These are phyloP conservation scores for Pichia occidentalis DNA, from an alignment of 805 yeast species.

Conservation along the genomic window DNA sequence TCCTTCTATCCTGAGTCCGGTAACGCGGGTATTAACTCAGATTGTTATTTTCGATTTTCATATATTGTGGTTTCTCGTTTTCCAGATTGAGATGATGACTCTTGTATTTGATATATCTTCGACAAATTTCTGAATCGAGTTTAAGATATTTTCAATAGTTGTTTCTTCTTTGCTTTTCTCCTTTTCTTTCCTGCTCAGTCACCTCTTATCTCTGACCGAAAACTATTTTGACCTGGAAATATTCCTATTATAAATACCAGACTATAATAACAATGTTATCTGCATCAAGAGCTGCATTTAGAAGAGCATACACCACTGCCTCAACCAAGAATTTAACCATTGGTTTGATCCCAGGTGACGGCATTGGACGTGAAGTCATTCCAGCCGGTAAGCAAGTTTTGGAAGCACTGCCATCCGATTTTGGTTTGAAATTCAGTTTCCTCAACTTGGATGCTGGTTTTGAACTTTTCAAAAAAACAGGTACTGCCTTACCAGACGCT, in stretches of 20 bases:
- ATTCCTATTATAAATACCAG: too few relatives aligned
- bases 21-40: too few relatives aligned
- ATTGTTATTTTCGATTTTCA: too few relatives aligned
- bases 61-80: too few relatives aligned
- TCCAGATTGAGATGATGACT: too few relatives aligned
- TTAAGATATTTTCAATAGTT: too few relatives aligned
- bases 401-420: conserved; percentile 72
- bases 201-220: too few relatives aligned
- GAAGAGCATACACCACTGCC: conserved; percentile 30
- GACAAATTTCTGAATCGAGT: too few relatives aligned
- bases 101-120: too few relatives aligned
- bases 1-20: too few relatives aligned
- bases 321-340: conserved; percentile 45
- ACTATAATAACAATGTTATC: conserved; percentile 2
- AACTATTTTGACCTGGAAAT: too few relatives aligned
- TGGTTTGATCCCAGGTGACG: conserved; percentile 94
- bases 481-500: conserved; percentile 89
- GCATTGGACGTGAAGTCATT: conserved; percentile 95
- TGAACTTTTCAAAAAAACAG: conserved; percentile 90
- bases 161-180: not conserved
- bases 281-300: conserved; percentile 14
- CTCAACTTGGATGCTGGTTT: conserved; percentile 89
- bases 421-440: conserved; percentile 76
- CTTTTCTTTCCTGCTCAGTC: not conserved
- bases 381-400: conserved; percentile 91